These are phyloP conservation scores for Malus hybrid DNA, from an alignment of 331 rosid species.

Conservation along the genomic window DNA sequence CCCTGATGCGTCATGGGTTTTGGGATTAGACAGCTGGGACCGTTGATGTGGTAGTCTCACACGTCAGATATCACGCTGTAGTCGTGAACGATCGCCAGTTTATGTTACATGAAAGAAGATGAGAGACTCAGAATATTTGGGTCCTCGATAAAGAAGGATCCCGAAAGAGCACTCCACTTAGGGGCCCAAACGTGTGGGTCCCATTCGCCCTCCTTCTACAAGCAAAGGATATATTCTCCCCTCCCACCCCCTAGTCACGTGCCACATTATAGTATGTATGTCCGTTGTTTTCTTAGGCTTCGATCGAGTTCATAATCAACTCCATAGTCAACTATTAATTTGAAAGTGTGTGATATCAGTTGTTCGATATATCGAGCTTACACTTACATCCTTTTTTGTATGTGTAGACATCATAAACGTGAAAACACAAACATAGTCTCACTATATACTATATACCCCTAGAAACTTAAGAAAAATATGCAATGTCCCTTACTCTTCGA, in stretches of 20 bases:
- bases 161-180: constrained; percentile 56
- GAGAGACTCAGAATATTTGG: constrained; percentile 60
- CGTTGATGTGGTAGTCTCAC: constrained; percentile 3
- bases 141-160: constrained; percentile 63
- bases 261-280: background rate
- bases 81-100: background rate
- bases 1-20: background rate
- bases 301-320: background rate
- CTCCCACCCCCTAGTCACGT: constrained; percentile 2
- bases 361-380: too few species aligned
- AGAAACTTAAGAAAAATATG: background rate
- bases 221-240: constrained; percentile 72
- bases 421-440: background rate
- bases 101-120: constrained; percentile 33
- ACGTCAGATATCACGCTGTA: constrained; percentile 21
- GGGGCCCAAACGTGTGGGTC: constrained; percentile 43
- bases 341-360: background rate
- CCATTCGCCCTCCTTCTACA: constrained; percentile 47
- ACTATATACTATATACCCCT: background rate
- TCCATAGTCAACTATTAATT: background rate
- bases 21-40: background rate
- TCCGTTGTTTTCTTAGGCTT: background rate
- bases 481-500: too few species aligned
- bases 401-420: background rate
- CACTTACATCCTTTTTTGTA: background rate